Evolutionary conservation across 345 rosid species (phyloP), one percentile per base, ranked within the genome.

Genomic region (Nephelium lappaceum): DNA sequence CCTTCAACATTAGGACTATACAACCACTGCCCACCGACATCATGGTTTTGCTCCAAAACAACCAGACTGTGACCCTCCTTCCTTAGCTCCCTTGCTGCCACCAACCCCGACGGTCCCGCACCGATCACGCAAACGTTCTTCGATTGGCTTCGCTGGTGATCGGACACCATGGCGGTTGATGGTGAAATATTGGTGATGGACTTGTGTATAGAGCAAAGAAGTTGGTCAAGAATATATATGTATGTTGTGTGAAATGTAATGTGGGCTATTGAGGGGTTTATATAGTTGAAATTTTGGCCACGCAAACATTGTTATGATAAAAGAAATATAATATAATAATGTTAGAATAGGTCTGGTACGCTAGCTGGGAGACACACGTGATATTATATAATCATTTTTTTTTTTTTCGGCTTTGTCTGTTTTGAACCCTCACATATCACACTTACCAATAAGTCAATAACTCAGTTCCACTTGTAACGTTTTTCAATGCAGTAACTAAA

Each of bases 1-100:
- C 27, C 76, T 62, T 88, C 88, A 25, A 88, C 89, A 71, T 88
- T 83, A 4, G 92, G 88, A 14, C 90, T 87, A 51, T 92, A 95
- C 65, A 93, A 65, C 98, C 98, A 95, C 60, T 95, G 99, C 9
- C 99, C 99, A 39, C 99, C 99, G 0, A 95, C 86, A 49, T 93
- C 98, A 15, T 88, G 91, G 83, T 84, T 93, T 86, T 93, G 99
- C 72, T 95, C 99, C 85, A 92, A 41, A 0, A 93, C 92, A 69
- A 90, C 93, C 80, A 83, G 96, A 0, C 7, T 71, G 76, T 93
- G 98, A 1, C 97, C 98, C 84, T 91, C 97, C 80, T 92, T 93
- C 74, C 91, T 88, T 55, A 95, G 80, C 90, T 95, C 99, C 76
- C 96, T 90, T 12, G 95, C 97, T 0, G 92, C 91, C 67, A 90